Evolutionary conservation across 306 rosid genomes (phyloP).

Genomic region (Ochetophila trinervis): DNA sequence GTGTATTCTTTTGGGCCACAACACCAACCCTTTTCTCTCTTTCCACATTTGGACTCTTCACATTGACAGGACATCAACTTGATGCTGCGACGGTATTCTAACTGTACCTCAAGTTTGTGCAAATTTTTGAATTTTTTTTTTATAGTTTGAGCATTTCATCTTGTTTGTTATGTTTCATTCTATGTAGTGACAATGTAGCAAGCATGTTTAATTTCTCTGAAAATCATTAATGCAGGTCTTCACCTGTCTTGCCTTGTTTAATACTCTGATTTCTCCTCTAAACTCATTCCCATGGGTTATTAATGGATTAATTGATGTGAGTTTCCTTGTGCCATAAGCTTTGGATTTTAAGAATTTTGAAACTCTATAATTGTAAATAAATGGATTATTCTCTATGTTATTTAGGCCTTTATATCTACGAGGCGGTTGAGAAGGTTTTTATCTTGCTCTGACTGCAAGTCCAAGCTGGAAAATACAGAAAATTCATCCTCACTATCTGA

Average conservation of each 20-base stretch:
- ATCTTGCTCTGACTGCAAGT: conserved; percentile 58
- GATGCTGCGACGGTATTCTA: conserved; percentile 88
- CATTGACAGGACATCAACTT: conserved; percentile 83
- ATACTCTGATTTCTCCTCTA: conserved; percentile 81
- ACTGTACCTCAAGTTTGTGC: conserved; percentile 22
- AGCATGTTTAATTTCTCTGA: conserved; percentile 25
- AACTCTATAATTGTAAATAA: neutral
- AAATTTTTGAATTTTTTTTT: conserved; percentile 19
- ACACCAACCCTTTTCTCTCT: conserved; percentile 92
- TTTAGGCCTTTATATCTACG: conserved; percentile 74
- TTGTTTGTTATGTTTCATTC: conserved; percentile 1
- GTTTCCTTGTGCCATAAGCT: conserved; percentile 27
- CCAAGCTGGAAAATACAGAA: conserved; percentile 30
- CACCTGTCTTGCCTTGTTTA: conserved; percentile 97
- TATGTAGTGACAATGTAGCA: neutral
- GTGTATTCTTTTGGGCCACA: conserved; percentile 98
- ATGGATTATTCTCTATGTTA: conserved; percentile 16
- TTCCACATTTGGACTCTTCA: conserved; percentile 84
- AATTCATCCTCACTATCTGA: conserved; percentile 40
- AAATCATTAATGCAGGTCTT: conserved; percentile 69
- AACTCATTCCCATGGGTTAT: conserved; percentile 99
- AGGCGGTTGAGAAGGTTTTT: conserved; percentile 79
- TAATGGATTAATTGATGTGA: conserved; percentile 94
- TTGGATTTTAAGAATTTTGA: neutral
- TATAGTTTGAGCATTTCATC: conserved; percentile 1